These are phyloP conservation scores for Tetradesmus lagerheimii DNA, from an alignment of 139 green algal genomes.

Conservation along the genomic window DNA sequence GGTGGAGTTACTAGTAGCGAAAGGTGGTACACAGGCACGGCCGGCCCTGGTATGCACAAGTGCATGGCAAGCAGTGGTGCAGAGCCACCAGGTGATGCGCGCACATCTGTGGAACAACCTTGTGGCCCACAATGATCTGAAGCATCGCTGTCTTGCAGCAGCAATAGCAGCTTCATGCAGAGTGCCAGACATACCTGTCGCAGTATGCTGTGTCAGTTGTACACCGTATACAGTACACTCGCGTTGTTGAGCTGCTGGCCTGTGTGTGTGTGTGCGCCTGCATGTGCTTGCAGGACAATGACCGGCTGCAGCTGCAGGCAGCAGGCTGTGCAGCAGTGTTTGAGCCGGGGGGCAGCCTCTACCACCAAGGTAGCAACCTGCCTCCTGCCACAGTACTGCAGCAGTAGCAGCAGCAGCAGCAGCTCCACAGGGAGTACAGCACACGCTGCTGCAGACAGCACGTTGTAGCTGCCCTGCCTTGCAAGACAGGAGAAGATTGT, in stretches of 20 bases:
- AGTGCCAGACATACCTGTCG: background rate
- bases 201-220: background rate
- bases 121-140: too few relatives aligned
- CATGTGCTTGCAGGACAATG: conserved; percentile 68
- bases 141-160: background rate
- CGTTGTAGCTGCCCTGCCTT: background rate
- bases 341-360: conserved; percentile 78
- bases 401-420: background rate
- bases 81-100: too few relatives aligned
- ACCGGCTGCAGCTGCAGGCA: conserved; percentile 79
- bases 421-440: background rate
- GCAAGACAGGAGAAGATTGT: too few relatives aligned
- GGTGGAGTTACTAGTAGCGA: too few relatives aligned
- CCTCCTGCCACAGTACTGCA: too few relatives aligned
- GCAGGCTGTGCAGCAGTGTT: conserved; percentile 86
- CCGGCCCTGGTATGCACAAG: too few relatives aligned
- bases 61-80: too few relatives aligned
- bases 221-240: background rate
- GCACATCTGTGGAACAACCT: too few relatives aligned
- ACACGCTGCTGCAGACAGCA: background rate
- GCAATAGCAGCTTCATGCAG: background rate
- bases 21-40: too few relatives aligned
- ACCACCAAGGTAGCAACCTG: conserved; percentile 57
- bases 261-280: conserved; percentile 7
- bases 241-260: background rate